These are phyloP conservation scores for Cladosporium sp. DNA, from an alignment of 2,329 filamentous ascomycete genomes.

Conservation along the genomic window DNA sequence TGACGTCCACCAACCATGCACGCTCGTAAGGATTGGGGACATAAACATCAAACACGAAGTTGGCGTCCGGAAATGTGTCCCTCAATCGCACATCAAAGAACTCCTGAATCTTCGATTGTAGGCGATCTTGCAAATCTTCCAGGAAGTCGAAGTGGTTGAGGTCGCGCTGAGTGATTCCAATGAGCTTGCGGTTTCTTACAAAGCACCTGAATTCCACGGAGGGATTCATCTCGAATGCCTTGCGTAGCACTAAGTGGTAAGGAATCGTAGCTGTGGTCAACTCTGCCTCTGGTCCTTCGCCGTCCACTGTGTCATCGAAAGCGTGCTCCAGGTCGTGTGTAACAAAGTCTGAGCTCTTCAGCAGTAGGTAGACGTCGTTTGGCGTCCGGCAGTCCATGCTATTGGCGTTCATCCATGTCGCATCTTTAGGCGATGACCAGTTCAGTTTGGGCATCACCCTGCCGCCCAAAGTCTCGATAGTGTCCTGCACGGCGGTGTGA, in stretches of 20 bases:
- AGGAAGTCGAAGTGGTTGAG: conserved; percentile 88
- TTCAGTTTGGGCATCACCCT: conserved; percentile 90
- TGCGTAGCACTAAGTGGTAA: conserved; percentile 79
- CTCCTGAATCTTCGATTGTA: conserved; percentile 64
- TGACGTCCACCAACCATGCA: conserved; percentile 88
- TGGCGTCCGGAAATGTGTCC: conserved; percentile 74
- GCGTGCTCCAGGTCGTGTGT: conserved; percentile 92
- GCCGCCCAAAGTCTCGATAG: conserved; percentile 77
- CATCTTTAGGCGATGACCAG: conserved; percentile 96
- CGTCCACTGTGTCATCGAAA: conserved; percentile 61
- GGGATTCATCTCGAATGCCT: conserved; percentile 78
- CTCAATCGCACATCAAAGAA: conserved; percentile 75
- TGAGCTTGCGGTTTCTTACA: conserved; percentile 73
- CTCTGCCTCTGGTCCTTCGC: conserved; percentile 8
- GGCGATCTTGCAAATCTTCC: conserved; percentile 58
- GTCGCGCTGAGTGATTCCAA: conserved; percentile 85
- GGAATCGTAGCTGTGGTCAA: conserved; percentile 47
- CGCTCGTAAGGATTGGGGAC: conserved; percentile 70
- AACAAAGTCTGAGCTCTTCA: conserved; percentile 92
- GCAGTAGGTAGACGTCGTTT: conserved; percentile 87
- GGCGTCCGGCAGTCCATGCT: conserved; percentile 84
- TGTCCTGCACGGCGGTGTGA: conserved; percentile 70
- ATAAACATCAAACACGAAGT: conserved; percentile 90
- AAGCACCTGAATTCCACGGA: conserved; percentile 95
- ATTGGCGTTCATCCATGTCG: conserved; percentile 85